Conservation (phyloP, 2,329 filamentous ascomycete genomes). For the Cercospora citrullina region DNA sequence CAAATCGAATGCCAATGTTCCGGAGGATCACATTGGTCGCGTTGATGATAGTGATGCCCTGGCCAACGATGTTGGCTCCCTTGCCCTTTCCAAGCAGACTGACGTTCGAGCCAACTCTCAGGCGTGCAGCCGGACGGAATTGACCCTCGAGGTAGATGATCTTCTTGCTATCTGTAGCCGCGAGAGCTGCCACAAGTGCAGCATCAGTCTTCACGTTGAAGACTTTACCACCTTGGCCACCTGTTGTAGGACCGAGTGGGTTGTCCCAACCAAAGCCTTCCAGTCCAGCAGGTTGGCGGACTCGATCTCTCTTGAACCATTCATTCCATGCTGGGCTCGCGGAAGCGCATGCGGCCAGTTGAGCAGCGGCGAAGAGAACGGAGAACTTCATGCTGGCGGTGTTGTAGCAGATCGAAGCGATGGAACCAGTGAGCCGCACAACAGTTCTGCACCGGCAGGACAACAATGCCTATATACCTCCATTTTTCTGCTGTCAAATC, state of each 20-base stretch:
- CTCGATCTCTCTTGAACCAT: not conserved
- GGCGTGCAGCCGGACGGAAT: slow-evolving; percentile 46
- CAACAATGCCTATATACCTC: not conserved
- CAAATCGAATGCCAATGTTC: slow-evolving; percentile 41
- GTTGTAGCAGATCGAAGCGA: not conserved
- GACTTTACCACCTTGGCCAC: slow-evolving; percentile 41
- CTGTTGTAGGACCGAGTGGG: slow-evolving; percentile 39
- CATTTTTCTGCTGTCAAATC: not conserved
- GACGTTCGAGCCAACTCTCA: slow-evolving; percentile 50
- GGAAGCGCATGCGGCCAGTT: not conserved
- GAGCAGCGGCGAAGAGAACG: not conserved
- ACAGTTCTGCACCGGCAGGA: not conserved
- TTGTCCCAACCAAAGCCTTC: slow-evolving; percentile 31
- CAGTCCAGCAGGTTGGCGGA: slow-evolving; percentile 1
- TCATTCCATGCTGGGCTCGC: slow-evolving; percentile 4
- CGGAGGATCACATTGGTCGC: slow-evolving; percentile 46
- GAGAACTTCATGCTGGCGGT: slow-evolving; percentile 1
- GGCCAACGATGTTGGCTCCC: slow-evolving; percentile 41
- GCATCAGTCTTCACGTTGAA: slow-evolving; percentile 40
- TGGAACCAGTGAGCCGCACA: not conserved
- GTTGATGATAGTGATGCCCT: slow-evolving; percentile 42
- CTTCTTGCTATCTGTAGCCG: slow-evolving; percentile 41
- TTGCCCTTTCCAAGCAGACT: slow-evolving; percentile 44
- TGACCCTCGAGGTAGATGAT: slow-evolving; percentile 49
- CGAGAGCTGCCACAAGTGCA: slow-evolving; percentile 49